Evolutionary conservation across 768 basidiomycete genomes (phyloP).

Genomic region (Tephrocybe sp.): DNA sequence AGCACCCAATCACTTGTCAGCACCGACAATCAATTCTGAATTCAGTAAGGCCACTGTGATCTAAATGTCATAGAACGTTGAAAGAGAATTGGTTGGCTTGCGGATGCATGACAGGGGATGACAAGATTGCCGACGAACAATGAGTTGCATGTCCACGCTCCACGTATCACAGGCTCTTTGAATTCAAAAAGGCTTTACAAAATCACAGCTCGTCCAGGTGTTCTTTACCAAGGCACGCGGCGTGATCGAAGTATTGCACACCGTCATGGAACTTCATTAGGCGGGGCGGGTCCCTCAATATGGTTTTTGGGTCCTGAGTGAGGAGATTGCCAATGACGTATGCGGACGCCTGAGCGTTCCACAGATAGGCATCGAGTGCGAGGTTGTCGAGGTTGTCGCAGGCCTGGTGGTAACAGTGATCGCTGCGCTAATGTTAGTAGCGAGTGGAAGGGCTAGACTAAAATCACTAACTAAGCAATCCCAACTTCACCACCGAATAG

Average conservation of each 20-base stretch:
- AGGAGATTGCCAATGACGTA: slow-evolving; percentile 9
- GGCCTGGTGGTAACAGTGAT: slow-evolving; percentile 28
- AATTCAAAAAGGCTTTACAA: background rate
- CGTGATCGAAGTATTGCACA: slow-evolving; percentile 4
- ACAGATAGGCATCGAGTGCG: slow-evolving; percentile 5
- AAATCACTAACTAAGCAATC: slow-evolving; percentile 20
- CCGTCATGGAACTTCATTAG: background rate
- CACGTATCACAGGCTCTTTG: background rate
- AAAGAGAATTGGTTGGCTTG: too few relatives aligned
- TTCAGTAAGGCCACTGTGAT: too few relatives aligned
- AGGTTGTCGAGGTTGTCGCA: slow-evolving; percentile 30
- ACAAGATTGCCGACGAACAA: too few relatives aligned
- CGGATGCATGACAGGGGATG: too few relatives aligned
- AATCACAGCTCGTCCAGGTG: slow-evolving; percentile 5
- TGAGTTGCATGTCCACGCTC: too few relatives aligned
- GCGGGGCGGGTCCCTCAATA: slow-evolving; percentile 10
- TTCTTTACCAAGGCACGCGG: slow-evolving; percentile 4
- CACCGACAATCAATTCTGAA: too few relatives aligned
- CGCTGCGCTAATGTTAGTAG: slow-evolving; percentile 7
- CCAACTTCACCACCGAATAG: slow-evolving; percentile 27
- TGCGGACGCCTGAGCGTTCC: slow-evolving; percentile 9
- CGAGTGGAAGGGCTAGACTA: background rate
- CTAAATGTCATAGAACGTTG: too few relatives aligned
- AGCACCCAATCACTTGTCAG: too few relatives aligned
- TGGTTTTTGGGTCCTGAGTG: slow-evolving; percentile 8